Percentiles rank a stretch among this genome's conserved stretches.
These are phyloP conservation scores for Malassezia equina DNA, from an alignment of 1,284 basidiomycete genomes.

Conservation along the genomic window DNA sequence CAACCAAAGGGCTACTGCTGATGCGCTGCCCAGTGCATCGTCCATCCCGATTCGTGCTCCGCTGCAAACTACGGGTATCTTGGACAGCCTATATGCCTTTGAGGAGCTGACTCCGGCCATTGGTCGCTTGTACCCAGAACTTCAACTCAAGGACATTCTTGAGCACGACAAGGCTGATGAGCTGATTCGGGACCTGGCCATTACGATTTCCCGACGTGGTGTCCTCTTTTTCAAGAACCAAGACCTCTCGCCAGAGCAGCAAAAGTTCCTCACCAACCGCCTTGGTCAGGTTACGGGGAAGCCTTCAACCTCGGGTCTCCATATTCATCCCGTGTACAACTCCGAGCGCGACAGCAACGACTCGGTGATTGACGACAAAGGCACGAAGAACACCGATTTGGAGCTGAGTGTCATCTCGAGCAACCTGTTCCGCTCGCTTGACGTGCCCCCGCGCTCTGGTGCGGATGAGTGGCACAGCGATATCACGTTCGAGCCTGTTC, in stretches of 20 bases:
- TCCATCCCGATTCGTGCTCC: neutral
- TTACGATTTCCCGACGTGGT: constrained; percentile 57
- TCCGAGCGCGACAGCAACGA: constrained; percentile 46
- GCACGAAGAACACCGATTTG: constrained; percentile 23
- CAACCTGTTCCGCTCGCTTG: constrained; percentile 11
- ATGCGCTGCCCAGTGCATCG: neutral
- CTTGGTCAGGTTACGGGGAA: constrained; percentile 57
- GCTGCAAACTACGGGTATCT: constrained; percentile 11
- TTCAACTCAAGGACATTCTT: constrained; percentile 50
- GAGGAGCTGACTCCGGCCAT: constrained; percentile 47
- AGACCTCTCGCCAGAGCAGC: constrained; percentile 51
- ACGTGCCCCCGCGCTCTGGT: neutral
- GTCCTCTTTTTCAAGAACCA: constrained; percentile 64
- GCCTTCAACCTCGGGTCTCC: constrained; percentile 55
- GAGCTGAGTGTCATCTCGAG: constrained; percentile 31
- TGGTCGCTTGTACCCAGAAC: constrained; percentile 50
- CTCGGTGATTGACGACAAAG: constrained; percentile 16
- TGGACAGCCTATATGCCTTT: constrained; percentile 22
- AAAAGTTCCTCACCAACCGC: constrained; percentile 52
- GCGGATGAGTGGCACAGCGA: constrained; percentile 50
- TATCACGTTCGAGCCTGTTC: constrained; percentile 62
- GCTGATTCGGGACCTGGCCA: constrained; percentile 53
- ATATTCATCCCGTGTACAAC: constrained; percentile 60
- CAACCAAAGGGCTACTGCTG: neutral
- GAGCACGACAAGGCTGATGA: constrained; percentile 50